A percentile compares a stretch with the other conserved stretches of the same genome.
Conservation (phyloP, 2,329 filamentous ascomycete genomes). For the Colletotrichum endophyticum region DNA sequence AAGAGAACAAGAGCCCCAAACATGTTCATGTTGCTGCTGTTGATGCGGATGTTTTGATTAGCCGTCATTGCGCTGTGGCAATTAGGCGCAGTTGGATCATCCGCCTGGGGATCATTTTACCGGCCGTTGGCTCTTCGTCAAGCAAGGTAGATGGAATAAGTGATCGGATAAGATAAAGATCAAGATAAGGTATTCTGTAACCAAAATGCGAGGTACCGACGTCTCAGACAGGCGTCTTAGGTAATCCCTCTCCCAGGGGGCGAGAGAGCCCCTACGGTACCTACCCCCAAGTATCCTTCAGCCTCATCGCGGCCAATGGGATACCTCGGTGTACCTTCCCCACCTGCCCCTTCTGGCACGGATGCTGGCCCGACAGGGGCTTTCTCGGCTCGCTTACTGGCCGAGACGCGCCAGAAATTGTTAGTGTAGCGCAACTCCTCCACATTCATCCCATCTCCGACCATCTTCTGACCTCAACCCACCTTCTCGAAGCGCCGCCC, state of each 20-base stretch:
- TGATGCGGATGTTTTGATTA: neutral
- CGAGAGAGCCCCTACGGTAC: neutral
- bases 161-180: neutral
- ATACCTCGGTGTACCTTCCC: neutral
- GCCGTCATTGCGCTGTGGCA: neutral
- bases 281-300: neutral
- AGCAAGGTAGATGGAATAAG: neutral
- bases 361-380: neutral
- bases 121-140: neutral
- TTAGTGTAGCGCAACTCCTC: slow-evolving; percentile 20
- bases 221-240: neutral
- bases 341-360: neutral
- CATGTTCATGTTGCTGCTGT: neutral
- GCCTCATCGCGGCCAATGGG: neutral
- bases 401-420: slow-evolving; percentile 18
- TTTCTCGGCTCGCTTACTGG: slow-evolving; percentile 19
- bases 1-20: neutral
- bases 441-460: slow-evolving; percentile 16
- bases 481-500: slow-evolving; percentile 11
- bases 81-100: neutral
- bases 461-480: slow-evolving; percentile 10
- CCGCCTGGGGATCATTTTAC: neutral
- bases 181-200: neutral
- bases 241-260: neutral
- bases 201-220: neutral